These are phyloP conservation scores for Pyricularia sp. DNA, from an alignment of 2,329 filamentous ascomycete genomes.

Conservation along the genomic window DNA sequence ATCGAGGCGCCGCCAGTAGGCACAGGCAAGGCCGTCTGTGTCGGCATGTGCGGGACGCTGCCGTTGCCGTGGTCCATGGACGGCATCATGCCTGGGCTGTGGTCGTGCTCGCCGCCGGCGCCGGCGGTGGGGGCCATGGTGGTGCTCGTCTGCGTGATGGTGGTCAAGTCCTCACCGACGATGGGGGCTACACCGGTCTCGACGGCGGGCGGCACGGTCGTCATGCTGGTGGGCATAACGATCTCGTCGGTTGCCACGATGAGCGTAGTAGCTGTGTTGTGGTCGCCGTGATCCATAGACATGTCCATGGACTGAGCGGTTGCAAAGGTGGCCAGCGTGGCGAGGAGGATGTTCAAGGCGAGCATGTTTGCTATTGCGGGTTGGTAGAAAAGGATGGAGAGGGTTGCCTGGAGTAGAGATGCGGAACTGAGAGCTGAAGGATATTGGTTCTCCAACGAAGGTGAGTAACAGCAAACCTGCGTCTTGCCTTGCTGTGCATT, in stretches of 20 bases:
- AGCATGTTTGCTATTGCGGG: background rate
- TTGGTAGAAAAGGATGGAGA: background rate
- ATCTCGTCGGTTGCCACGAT: background rate
- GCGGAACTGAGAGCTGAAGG: background rate
- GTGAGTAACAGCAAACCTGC: background rate
- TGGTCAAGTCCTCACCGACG: background rate
- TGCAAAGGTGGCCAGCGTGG: background rate
- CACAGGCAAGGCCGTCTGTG: background rate
- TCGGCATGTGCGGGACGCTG: background rate
- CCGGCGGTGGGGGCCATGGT: background rate
- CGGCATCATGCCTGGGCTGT: background rate
- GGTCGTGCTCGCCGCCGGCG: background rate
- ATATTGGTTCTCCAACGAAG: background rate
- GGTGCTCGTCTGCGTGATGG: background rate
- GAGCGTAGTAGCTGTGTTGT: background rate
- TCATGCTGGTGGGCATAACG: background rate
- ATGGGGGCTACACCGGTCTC: background rate
- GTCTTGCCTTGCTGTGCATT: background rate
- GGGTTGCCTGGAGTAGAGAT: background rate
- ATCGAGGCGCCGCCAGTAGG: background rate
- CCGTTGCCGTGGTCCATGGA: background rate
- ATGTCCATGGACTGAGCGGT: background rate
- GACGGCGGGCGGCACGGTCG: background rate
- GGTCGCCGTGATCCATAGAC: background rate
- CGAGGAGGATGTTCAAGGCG: background rate